phyloP scores from a whole-genome alignment of 2,329 filamentous ascomycete species.

The Coniochaeta sp. region DNA sequence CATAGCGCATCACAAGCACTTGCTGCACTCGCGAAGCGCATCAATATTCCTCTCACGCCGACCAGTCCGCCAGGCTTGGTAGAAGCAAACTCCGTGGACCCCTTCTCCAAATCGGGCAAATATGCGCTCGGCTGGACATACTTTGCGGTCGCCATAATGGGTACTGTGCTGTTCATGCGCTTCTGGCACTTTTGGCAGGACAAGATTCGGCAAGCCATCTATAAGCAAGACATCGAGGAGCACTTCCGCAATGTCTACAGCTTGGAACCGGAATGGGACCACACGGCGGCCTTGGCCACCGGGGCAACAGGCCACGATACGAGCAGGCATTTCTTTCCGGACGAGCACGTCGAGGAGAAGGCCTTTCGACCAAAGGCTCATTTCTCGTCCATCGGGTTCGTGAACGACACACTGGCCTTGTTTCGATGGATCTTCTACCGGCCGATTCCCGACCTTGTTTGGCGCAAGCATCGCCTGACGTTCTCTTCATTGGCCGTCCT shows the following conservation, averaged over 20 bases:
- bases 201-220: constrained; percentile 81
- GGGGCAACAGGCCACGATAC: constrained; percentile 31
- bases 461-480: constrained; percentile 62
- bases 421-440: constrained; percentile 87
- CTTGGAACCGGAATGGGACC: constrained; percentile 39
- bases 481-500: constrained; percentile 76
- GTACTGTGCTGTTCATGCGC: constrained; percentile 59
- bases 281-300: constrained; percentile 39
- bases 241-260: constrained; percentile 50
- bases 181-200: constrained; percentile 89
- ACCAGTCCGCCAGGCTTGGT: constrained; percentile 54
- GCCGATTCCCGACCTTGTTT: constrained; percentile 66
- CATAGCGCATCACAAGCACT: constrained; percentile 25
- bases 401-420: constrained; percentile 76
- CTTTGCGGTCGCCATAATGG: constrained; percentile 68
- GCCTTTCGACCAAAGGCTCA: constrained; percentile 61
- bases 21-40: constrained; percentile 41
- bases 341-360: constrained; percentile 49
- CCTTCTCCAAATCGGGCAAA: constrained; percentile 75
- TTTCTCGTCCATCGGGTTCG: constrained; percentile 62
- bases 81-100: constrained; percentile 61
- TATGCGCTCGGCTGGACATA: constrained; percentile 86
- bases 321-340: constrained; percentile 69
- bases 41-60: constrained; percentile 52
- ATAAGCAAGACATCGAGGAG: constrained; percentile 72